Evolutionary conservation across 192 early-diverging fungal genomes (phyloP), one percentile per base, ranked within the genome.

Genomic region (Coemansia sp.): DNA sequence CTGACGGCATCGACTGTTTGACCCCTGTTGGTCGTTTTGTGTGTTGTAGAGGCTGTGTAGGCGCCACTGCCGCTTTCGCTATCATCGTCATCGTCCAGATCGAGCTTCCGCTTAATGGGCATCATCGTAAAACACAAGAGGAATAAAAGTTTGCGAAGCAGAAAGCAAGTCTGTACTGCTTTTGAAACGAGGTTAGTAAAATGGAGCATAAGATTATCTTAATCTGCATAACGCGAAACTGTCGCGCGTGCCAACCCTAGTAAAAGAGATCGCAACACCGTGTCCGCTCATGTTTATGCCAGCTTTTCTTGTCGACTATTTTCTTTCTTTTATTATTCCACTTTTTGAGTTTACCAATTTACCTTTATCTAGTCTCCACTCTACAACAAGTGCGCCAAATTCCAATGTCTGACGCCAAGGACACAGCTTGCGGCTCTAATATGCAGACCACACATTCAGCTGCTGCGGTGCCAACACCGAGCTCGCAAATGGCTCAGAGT

Each of bases 21-120:
- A 12, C 74, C 80, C 4, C 63, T 66, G 59, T 82, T 82, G 29
- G 65, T 58, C 5, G 66, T 44, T 39, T 82, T 82, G 46, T 59
- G 21, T 0, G 64, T 51, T 10, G 45, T 11, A 19, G 42, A 12
- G 5, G 38, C 46, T 2, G 46, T 9, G 32, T 34, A 25, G 10
- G 48, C 12, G 34, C 63, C 62, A n/a, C 53, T 37, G 11, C 62
- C 46, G 41, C 76, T 62, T 21, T 58, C 72, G 25, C 17, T n/a
- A 23, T 19, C 14, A 14, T 41, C 50, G 11, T 53, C 64, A 23
- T 82, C 72, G 29, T 65, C 72, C 5, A 32, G 27, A 17, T 36
- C 27, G 39, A 46, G 58, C 31, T 77, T 82, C 50, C 80, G 59
- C 34, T 82, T 82, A 19, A 45, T 58, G 0, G 74, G 41, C 79